Percentiles rank a stretch among this genome's conserved stretches.
These are phyloP conservation scores for Candida easanensis DNA, from an alignment of 805 yeast genomes.

Conservation along the genomic window DNA sequence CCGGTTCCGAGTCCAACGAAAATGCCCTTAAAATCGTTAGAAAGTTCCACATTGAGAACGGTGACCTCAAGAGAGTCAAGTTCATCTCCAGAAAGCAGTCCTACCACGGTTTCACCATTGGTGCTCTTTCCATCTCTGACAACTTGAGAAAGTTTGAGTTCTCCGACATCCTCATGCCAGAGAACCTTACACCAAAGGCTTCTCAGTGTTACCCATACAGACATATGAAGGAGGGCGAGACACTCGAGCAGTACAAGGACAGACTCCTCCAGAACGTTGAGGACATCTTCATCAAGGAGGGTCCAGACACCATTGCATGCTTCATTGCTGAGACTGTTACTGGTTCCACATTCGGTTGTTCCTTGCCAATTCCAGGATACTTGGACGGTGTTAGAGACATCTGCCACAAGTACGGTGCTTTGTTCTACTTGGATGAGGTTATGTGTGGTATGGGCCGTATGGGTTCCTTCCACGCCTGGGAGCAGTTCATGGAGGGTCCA, in stretches of 20 bases:
- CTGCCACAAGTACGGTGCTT: slow-evolving; percentile 49
- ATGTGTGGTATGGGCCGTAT: slow-evolving; percentile 56
- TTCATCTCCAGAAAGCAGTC: slow-evolving; percentile 44
- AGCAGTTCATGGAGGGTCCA: slow-evolving; percentile 33
- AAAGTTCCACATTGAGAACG: slow-evolving; percentile 43
- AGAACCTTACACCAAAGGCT: slow-evolving; percentile 26
- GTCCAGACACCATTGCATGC: slow-evolving; percentile 42
- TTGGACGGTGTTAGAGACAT: slow-evolving; percentile 43
- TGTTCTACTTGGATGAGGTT: slow-evolving; percentile 50
- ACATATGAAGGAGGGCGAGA: slow-evolving; percentile 29
- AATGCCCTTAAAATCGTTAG: slow-evolving; percentile 58
- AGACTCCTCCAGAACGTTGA: slow-evolving; percentile 41
- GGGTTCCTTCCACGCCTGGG: slow-evolving; percentile 48
- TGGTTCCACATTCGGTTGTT: slow-evolving; percentile 46
- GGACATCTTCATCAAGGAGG: slow-evolving; percentile 37
- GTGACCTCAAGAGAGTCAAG: slow-evolving; percentile 40
- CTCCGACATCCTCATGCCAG: slow-evolving; percentile 28
- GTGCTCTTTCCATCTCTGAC: slow-evolving; percentile 42
- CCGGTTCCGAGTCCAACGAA: slow-evolving; percentile 68
- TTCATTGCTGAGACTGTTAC: slow-evolving; percentile 45
- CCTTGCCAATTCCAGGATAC: slow-evolving; percentile 43
- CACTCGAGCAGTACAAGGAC: slow-evolving; percentile 38
- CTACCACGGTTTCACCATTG: slow-evolving; percentile 49
- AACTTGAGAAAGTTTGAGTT: slow-evolving; percentile 36
- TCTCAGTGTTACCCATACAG: slow-evolving; percentile 31